Evolutionary conservation across 116 monocot species (phyloP), one percentile per base, ranked within the genome.

Genomic region (Zostera marina): DNA sequence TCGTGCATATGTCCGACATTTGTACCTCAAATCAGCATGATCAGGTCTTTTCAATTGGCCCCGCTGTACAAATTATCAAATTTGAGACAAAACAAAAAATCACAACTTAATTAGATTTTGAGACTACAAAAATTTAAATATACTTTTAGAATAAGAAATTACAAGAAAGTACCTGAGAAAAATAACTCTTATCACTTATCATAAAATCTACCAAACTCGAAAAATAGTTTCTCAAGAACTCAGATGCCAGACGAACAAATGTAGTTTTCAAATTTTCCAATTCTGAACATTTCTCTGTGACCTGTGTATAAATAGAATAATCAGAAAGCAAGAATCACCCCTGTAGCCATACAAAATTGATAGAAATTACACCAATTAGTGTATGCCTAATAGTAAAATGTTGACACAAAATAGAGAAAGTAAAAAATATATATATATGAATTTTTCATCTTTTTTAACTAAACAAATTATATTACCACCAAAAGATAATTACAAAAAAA

Each of bases 1-100:
- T 53, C 99, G 66, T 62, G 99, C 99, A 75, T 99, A 99, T 25
- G 87, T 99, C 75, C 99, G 81, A 58, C 99, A 99, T 62, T 87
- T 99, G 65, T 81, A 99, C 66, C 99, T 83, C 45, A 99, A 67
- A 52, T 99, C 99, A n/a, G 99, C 81, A 74, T 99, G 99, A 72
- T 99, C 99, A 64, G 99, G 99, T 59, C 99, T 80, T 66, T 87
- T 99, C 68, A 99, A 72, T 59, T 91, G 87, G 25, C 99, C 99
- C 54, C 81, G 65, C 91, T 91, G 67, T 42, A 80, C 76, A 40
- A 17, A 66, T 64, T n/a, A n/a, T n/a, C n/a, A n/a, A n/a, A n/a
- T n/a, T n/a, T n/a, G n/a, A n/a, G n/a, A n/a, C 41, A n/a, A 89
- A 65, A 65, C 12, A 43, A 62, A 40, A 60, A 15, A 11, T 24